These are phyloP conservation scores for Polytrichum formosum DNA, from an alignment of 225 moss, liverwort and hornwort genomes.

Conservation along the genomic window DNA sequence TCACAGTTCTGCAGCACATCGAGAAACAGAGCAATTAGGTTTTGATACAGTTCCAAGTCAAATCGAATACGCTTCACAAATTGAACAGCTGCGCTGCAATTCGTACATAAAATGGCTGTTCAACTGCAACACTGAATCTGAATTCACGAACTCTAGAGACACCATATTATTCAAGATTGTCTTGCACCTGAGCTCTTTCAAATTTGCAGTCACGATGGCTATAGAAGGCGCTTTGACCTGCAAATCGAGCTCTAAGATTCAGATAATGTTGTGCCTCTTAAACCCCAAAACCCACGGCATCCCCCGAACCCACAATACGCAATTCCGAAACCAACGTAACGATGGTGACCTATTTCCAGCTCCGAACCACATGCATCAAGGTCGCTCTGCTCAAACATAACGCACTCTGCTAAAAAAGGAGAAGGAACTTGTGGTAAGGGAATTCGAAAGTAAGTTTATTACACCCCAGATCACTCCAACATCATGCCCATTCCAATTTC, in stretches of 20 bases:
- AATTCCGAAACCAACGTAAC: slow-evolving; percentile 18
- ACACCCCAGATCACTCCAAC: no score
- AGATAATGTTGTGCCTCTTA: slow-evolving; percentile 7
- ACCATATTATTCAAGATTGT: slow-evolving; percentile 1
- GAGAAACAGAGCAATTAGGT: slow-evolving; percentile 3
- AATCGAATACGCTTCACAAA: neutral
- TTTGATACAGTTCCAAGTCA: slow-evolving; percentile 3
- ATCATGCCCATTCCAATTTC: no score
- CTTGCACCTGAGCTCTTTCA: slow-evolving; percentile 20
- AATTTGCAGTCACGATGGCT: slow-evolving; percentile 22
- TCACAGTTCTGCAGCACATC: slow-evolving; percentile 4
- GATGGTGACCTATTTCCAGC: slow-evolving; percentile 21
- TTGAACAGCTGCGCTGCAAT: slow-evolving; percentile 1
- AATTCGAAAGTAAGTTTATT: no score
- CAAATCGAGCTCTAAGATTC: slow-evolving; percentile 6
- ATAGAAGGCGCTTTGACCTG: neutral
- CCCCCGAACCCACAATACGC: slow-evolving; percentile 18
- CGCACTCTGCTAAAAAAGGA: neutral
- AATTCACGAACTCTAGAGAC: slow-evolving; percentile 28
- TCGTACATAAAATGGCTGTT: neutral
- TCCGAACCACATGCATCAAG: slow-evolving; percentile 27
- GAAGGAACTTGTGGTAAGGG: neutral
- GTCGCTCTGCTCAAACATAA: slow-evolving; percentile 11
- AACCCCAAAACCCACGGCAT: slow-evolving; percentile 23
- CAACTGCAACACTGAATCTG: slow-evolving; percentile 3